Conservation (phyloP, 2,329 filamentous ascomycete species). For the Stachybotrys chartarum region DNA sequence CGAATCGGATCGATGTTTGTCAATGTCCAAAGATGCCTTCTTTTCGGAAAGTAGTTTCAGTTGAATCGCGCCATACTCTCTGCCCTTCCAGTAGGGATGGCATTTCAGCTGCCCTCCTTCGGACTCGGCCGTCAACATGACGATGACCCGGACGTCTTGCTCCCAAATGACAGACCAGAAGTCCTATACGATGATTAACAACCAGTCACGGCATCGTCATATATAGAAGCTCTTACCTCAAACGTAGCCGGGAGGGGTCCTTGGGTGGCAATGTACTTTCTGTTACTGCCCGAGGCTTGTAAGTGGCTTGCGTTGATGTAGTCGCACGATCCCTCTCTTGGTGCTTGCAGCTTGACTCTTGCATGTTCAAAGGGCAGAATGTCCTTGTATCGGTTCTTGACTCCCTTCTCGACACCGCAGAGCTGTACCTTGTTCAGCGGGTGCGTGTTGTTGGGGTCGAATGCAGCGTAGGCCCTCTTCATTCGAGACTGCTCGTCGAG, state of each 20-base stretch:
- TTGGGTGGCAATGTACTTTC: constrained; percentile 92
- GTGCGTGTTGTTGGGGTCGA: constrained; percentile 29
- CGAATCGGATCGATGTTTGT: constrained; percentile 38
- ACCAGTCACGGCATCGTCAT: not conserved
- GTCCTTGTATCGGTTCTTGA: constrained; percentile 96
- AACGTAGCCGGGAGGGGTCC: constrained; percentile 90
- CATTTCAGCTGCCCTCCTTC: constrained; percentile 94
- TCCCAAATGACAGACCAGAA: constrained; percentile 99
- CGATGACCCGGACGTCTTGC: constrained; percentile 87
- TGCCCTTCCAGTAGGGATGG: constrained; percentile 83
- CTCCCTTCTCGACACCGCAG: constrained; percentile 88
- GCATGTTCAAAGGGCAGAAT: constrained; percentile 95
- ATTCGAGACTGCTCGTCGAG: constrained; percentile 84
- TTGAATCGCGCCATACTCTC: constrained; percentile 69
- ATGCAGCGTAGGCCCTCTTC: constrained; percentile 62
- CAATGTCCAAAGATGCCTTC: constrained; percentile 69
- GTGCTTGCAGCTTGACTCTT: constrained; percentile 69
- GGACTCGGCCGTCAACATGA: constrained; percentile 91
- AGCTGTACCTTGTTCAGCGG: constrained; percentile 53
- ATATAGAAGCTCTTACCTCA: constrained; percentile 49
- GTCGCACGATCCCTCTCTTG: constrained; percentile 66
- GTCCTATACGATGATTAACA: constrained; percentile 51
- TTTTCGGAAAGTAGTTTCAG: constrained; percentile 76
- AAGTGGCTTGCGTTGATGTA: constrained; percentile 94
- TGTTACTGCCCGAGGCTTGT: constrained; percentile 72